Percentiles rank a stretch among this genome's conserved stretches.
These are phyloP conservation scores for Mycena amicta DNA, from an alignment of 768 basidiomycete species.

Conservation along the genomic window DNA sequence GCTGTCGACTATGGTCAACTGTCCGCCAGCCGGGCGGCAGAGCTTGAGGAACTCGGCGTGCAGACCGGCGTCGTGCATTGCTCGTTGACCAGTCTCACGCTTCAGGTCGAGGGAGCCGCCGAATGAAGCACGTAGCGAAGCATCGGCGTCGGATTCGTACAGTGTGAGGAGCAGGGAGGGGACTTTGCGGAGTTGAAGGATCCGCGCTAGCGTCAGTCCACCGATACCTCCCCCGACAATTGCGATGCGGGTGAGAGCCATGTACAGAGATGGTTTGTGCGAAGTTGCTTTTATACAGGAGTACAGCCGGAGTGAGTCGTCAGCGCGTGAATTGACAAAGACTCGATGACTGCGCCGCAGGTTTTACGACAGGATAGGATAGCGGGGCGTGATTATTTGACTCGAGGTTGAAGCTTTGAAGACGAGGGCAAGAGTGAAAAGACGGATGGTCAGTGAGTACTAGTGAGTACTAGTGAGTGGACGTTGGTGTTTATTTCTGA, in stretches of 20 bases:
- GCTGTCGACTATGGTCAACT: background rate
- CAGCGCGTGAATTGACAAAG: too few species aligned
- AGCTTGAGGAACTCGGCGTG: constrained; percentile 20
- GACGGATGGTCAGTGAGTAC: too few species aligned
- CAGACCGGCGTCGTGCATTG: constrained; percentile 17
- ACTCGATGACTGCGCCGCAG: too few species aligned
- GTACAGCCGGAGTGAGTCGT: too few species aligned
- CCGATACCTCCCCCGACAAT: constrained; percentile 20
- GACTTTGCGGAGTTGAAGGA: constrained; percentile 18
- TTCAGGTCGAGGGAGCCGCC: constrained; percentile 23
- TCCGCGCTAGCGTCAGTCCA: constrained; percentile 21
- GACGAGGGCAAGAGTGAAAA: too few species aligned
- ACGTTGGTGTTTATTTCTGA: too few species aligned
- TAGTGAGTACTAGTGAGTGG: too few species aligned
- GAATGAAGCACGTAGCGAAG: constrained; percentile 4
- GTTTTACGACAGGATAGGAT: too few species aligned
- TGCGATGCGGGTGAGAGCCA: constrained; percentile 19
- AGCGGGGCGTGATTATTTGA: too few species aligned
- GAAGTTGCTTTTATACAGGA: too few species aligned
- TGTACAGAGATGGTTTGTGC: too few species aligned
- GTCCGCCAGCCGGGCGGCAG: constrained; percentile 11
- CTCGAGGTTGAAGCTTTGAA: too few species aligned
- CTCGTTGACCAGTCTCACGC: constrained; percentile 18
- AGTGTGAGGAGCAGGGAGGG: constrained; percentile 4
- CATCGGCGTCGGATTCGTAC: constrained; percentile 17